Base-by-base conservation (phyloP, 75 land plant genomes). In the Pseudotsuga menziesii region DNA sequence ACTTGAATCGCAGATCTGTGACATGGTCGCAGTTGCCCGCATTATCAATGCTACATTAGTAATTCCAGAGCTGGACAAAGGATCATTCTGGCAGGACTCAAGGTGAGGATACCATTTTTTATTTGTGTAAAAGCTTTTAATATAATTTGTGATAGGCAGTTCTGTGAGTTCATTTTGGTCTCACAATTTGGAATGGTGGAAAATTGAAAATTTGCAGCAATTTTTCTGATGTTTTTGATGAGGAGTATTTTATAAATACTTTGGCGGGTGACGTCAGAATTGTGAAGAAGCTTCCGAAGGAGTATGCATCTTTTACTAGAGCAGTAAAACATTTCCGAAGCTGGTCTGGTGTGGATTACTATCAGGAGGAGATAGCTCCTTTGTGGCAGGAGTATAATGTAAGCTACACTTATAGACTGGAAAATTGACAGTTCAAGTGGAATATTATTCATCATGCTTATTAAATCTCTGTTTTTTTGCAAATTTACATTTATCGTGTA, bases 11-110 rank as follows among this genome's bases (percentile, higher is more conserved):
- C 89, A 96, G 99, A 96, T 96, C 75, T 82, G 92, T 80, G 99
- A 96, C 81, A 96, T 96, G 99, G 99, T 96, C 55, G 99, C 98
- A 36, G 99, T 96, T 39, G 99, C 99, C 22, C 91, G 88, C 61
- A 89, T 96, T 12, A 84, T 96, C 63, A 96, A 96, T 89, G 99
- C 98, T 44, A 96, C 99, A 12, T 78, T 96, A 66, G 99, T 96
- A 4, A 92, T 96, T 81, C 99, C 99, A 84, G 92, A 96, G 83
- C 87, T 96, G 17, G 99, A 96, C 84, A 94, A 90, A 73, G 86
- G 86, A 35, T 96, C 99, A 57, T 96, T 92, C 77, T 96, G 99
- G 99, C 88, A 88, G 82, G 99, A 96, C 80, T 82, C 93, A n/a
- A 96, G 99, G 99, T 94, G 59, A 32, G 13, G 32, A 62, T 55